phyloP scores from a whole-genome alignment of 768 basidiomycete genomes.

The Auricularia cornea region DNA sequence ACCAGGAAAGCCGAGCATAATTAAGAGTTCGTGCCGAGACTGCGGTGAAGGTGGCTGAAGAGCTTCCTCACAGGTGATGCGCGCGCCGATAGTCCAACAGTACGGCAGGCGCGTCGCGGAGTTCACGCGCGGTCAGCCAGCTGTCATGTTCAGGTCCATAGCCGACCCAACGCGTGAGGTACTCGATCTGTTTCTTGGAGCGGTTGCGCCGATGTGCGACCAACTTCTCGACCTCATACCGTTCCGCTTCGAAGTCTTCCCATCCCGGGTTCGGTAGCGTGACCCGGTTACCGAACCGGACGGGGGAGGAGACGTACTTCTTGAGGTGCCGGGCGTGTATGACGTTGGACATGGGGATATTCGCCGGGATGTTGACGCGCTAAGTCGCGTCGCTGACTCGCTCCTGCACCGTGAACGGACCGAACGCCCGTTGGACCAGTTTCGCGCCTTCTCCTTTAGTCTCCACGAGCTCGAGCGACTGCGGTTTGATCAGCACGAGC shows the following conservation, averaged over 20 bases:
- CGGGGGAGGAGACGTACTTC: background rate
- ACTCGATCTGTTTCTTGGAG: conserved; percentile 7
- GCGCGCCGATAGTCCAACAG: background rate
- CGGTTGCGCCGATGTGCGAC: conserved; percentile 1
- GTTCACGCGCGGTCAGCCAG: conserved; percentile 16
- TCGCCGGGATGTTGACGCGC: background rate
- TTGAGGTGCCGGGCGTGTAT: background rate
- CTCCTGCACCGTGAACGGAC: background rate
- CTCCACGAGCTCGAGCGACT: background rate
- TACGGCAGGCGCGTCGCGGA: conserved; percentile 15
- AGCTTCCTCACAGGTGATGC: background rate
- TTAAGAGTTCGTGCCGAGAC: too few species aligned
- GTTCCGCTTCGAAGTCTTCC: background rate
- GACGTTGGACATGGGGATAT: background rate
- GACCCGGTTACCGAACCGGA: too few species aligned
- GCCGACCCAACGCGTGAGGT: conserved; percentile 15
- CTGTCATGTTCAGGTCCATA: conserved; percentile 16
- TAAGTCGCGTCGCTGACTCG: background rate
- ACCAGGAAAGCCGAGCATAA: too few species aligned
- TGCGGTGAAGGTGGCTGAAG: too few species aligned
- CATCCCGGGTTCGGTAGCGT: too few species aligned
- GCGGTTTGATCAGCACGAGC: background rate
- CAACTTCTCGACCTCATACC: background rate
- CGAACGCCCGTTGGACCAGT: conserved; percentile 1
- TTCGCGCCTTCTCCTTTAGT: background rate